A percentile compares a stretch with the other conserved stretches of the same genome.
Conservation (phyloP, 208 protist genomes). For the Wallacemonas sp. region DNA sequence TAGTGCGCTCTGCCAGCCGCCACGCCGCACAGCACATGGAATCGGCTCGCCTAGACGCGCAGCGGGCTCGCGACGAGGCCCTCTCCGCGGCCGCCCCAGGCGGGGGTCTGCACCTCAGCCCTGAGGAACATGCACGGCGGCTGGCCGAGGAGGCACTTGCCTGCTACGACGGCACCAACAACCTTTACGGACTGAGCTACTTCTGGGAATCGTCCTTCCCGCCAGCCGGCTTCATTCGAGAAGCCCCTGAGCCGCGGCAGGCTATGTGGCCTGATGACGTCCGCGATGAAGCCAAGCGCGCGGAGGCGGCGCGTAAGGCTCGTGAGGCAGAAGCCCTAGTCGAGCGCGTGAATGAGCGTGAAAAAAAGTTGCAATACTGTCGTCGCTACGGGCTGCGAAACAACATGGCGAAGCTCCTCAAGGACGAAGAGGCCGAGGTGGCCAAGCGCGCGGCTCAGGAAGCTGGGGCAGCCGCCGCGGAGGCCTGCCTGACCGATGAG, state of each 20-base stretch:
- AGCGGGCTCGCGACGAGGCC: slow-evolving; percentile 23
- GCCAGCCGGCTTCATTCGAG: slow-evolving; percentile 70
- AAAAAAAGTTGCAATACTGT: slow-evolving; percentile 1
- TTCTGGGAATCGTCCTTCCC: slow-evolving; percentile 68
- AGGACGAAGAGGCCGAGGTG: slow-evolving; percentile 21
- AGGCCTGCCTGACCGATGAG: background rate
- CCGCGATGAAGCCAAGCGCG: slow-evolving; percentile 3
- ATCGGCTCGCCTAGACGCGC: slow-evolving; percentile 1
- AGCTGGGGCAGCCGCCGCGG: background rate
- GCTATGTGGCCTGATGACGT: slow-evolving; percentile 77
- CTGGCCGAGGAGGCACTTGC: slow-evolving; percentile 15
- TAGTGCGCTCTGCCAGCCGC: slow-evolving; percentile 10
- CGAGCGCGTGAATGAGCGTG: slow-evolving; percentile 21
- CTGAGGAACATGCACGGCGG: slow-evolving; percentile 6
- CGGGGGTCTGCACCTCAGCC: slow-evolving; percentile 8
- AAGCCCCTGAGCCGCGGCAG: slow-evolving; percentile 46
- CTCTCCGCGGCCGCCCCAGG: slow-evolving; percentile 6
- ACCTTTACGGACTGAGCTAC: slow-evolving; percentile 78
- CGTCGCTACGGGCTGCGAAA: slow-evolving; percentile 6
- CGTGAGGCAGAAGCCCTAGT: slow-evolving; percentile 9
- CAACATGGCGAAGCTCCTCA: slow-evolving; percentile 19
- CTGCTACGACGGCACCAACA: slow-evolving; percentile 39
- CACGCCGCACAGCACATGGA: background rate
- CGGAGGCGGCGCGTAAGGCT: background rate
- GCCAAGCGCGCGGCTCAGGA: background rate